Percentiles rank a stretch among this genome's conserved stretches.
phyloP scores from a whole-genome alignment of 2,329 filamentous ascomycete genomes.

The Plectosphaerella plurivora region DNA sequence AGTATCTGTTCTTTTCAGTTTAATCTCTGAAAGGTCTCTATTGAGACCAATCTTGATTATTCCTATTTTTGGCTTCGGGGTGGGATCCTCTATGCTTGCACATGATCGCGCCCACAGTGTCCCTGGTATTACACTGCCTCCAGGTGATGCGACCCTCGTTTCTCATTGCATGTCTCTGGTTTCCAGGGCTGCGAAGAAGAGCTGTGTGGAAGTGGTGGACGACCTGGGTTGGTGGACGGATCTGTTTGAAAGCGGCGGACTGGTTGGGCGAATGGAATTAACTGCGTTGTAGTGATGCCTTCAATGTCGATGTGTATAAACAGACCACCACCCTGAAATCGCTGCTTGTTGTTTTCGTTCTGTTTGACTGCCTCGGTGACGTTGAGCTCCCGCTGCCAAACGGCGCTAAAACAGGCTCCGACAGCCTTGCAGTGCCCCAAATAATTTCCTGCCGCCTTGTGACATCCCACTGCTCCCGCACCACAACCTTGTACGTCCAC shows the following conservation, averaged over 20 bases:
- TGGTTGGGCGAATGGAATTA: background rate
- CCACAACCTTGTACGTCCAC: background rate
- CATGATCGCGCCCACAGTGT: slow-evolving; percentile 63
- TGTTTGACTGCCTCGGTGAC: too few relatives aligned
- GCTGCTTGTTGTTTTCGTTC: too few relatives aligned
- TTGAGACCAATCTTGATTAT: slow-evolving; percentile 72
- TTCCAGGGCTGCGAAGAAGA: background rate
- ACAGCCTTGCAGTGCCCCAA: background rate
- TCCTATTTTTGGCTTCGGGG: slow-evolving; percentile 66
- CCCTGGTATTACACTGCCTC: slow-evolving; percentile 72
- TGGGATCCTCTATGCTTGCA: slow-evolving; percentile 66
- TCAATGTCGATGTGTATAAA: too few relatives aligned
- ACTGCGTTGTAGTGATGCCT: too few relatives aligned
- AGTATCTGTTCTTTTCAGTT: slow-evolving; percentile 97
- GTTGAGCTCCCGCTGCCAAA: background rate
- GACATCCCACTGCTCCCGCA: background rate
- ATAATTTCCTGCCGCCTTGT: background rate
- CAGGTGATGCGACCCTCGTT: slow-evolving; percentile 62
- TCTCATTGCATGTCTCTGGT: slow-evolving; percentile 48
- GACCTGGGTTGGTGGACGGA: background rate
- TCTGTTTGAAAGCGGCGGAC: too few relatives aligned
- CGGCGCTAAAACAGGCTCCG: background rate
- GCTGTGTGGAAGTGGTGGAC: background rate
- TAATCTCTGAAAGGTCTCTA: slow-evolving; percentile 87
- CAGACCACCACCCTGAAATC: too few relatives aligned